Evolutionary conservation across 805 yeast species (phyloP).

Genomic region (Saturnispora diversa): DNA sequence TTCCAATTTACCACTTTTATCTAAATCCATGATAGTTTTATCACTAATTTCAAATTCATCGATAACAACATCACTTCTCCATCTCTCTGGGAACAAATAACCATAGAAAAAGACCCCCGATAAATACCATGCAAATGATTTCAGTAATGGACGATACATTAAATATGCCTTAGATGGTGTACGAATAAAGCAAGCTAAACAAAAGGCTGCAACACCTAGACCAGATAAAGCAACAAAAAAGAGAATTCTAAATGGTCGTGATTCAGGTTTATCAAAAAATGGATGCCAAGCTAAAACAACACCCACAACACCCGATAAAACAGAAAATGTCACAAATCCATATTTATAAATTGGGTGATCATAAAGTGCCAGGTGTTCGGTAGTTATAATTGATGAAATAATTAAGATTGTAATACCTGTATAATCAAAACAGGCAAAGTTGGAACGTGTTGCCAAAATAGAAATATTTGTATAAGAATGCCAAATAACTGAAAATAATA

Average conservation of each 20-base stretch:
- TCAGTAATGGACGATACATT: constrained; percentile 61
- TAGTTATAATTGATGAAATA: constrained; percentile 79
- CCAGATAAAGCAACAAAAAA: constrained; percentile 75
- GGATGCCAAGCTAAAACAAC: constrained; percentile 87
- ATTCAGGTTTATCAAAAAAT: constrained; percentile 78
- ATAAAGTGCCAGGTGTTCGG: constrained; percentile 73
- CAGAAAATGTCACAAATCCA: constrained; percentile 51
- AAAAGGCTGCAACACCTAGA: constrained; percentile 62
- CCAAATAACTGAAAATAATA: constrained; percentile 77
- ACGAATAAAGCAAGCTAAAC: constrained; percentile 45
- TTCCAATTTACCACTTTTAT: constrained; percentile 23
- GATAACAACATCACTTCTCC: constrained; percentile 61
- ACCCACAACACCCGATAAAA: constrained; percentile 63
- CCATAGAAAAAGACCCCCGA: constrained; percentile 85
- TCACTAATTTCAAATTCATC: constrained; percentile 35
- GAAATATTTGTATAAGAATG: constrained; percentile 85
- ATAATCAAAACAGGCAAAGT: constrained; percentile 90
- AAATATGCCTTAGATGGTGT: constrained; percentile 46
- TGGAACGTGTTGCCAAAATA: constrained; percentile 49
- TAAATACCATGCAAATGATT: constrained; percentile 67
- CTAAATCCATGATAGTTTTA: constrained; percentile 27
- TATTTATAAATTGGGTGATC: constrained; percentile 43
- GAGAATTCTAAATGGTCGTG: constrained; percentile 66
- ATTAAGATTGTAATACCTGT: constrained; percentile 88
- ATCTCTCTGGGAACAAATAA: constrained; percentile 80